These are phyloP conservation scores for Amaranthus palmeri DNA, from an alignment of 148 eudicot genomes.

Conservation along the genomic window DNA sequence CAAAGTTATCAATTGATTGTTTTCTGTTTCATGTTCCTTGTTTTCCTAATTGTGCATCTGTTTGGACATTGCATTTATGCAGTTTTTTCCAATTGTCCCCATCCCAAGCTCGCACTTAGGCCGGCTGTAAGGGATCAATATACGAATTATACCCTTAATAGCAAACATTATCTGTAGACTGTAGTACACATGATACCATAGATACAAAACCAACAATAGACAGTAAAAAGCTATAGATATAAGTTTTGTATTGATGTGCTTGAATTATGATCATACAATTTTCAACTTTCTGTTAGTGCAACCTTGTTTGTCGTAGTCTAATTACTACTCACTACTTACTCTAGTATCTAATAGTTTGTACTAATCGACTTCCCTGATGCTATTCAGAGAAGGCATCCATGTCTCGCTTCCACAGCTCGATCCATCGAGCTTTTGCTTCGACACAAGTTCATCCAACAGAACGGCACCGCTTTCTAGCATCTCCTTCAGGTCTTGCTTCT, in stretches of 20 bases:
- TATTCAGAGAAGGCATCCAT: slow-evolving; percentile 46
- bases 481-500: slow-evolving; percentile 56
- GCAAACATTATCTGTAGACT: too few species aligned
- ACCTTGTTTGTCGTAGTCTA: too few species aligned
- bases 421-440: slow-evolving; percentile 21
- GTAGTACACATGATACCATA: background rate
- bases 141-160: too few species aligned
- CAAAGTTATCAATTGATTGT: background rate
- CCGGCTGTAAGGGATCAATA: too few species aligned
- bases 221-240: background rate
- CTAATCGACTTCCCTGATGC: slow-evolving; percentile 44
- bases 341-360: background rate
- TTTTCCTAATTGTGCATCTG: background rate
- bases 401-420: slow-evolving; percentile 8
- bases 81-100: too few species aligned
- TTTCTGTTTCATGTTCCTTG: background rate
- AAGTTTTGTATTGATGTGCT: slow-evolving; percentile 5
- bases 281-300: too few species aligned
- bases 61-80: background rate
- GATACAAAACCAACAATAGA: background rate
- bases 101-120: too few species aligned
- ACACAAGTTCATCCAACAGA: slow-evolving; percentile 35
- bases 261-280: background rate
- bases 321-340: too few species aligned
- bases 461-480: slow-evolving; percentile 44